phyloP scores from a whole-genome alignment of 768 basidiomycete species.

The Melanogaster broomeanus region DNA sequence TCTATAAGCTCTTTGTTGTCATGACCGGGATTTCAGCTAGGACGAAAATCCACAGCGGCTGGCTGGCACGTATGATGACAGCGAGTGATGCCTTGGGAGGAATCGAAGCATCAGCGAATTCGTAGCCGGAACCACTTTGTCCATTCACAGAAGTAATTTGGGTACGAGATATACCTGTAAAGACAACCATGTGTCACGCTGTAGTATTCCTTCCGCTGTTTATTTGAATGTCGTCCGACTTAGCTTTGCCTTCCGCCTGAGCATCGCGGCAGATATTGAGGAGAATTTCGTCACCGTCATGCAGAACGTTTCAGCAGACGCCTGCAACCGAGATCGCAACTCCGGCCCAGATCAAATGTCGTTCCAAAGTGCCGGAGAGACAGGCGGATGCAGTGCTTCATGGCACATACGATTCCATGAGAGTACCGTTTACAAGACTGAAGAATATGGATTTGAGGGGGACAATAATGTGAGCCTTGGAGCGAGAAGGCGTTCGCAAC shows the following conservation, averaged over 20 bases:
- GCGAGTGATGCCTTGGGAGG: slow-evolving; percentile 37
- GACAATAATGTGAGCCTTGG: slow-evolving; percentile 71
- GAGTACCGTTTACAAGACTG: slow-evolving; percentile 71
- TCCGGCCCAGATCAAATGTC: slow-evolving; percentile 61
- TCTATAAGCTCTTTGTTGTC: slow-evolving; percentile 76
- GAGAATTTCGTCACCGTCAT: slow-evolving; percentile 95
- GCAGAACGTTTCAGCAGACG: slow-evolving; percentile 76
- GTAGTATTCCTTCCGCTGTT: slow-evolving; percentile 53
- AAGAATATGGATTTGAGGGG: slow-evolving; percentile 56
- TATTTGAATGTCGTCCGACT: slow-evolving; percentile 25
- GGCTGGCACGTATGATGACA: slow-evolving; percentile 43
- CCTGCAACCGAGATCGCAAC: slow-evolving; percentile 70
- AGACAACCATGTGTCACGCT: slow-evolving; percentile 80
- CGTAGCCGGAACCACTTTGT: slow-evolving; percentile 90
- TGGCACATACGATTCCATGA: slow-evolving; percentile 71
- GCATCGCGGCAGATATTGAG: slow-evolving; percentile 76
- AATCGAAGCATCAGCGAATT: slow-evolving; percentile 66
- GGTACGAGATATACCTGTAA: slow-evolving; percentile 81
- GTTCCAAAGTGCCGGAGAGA: slow-evolving; percentile 34
- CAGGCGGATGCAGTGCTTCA: slow-evolving; percentile 52
- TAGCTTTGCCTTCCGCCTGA: slow-evolving; percentile 34
- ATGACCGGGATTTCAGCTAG: slow-evolving; percentile 71
- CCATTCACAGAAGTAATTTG: slow-evolving; percentile 97
- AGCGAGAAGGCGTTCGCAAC: slow-evolving; percentile 76
- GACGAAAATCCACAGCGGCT: slow-evolving; percentile 83